phyloP scores from a whole-genome alignment of 208 protist species.

The Trypanosoma brucei region DNA sequence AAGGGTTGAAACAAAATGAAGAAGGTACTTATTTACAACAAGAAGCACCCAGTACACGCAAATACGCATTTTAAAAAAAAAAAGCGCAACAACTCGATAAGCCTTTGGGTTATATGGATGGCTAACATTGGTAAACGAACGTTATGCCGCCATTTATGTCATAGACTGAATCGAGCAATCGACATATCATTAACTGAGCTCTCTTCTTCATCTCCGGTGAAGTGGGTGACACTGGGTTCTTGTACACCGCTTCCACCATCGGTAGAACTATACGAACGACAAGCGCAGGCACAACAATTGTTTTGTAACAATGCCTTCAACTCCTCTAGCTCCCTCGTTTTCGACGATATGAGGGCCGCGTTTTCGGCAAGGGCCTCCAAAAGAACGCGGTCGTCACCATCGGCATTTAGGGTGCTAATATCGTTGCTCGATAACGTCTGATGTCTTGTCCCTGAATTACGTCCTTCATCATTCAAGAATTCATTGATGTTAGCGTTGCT shows the following conservation, averaged over 20 bases:
- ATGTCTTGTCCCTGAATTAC: not conserved
- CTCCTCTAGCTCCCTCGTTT: slow-evolving; percentile 25
- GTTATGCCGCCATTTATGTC: not conserved
- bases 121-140: too few species aligned
- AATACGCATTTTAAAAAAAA: not conserved
- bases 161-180: slow-evolving; percentile 19
- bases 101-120: not conserved
- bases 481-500: slow-evolving; percentile 63
- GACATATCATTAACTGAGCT: slow-evolving; percentile 9
- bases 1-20: not conserved
- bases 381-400: slow-evolving; percentile 28
- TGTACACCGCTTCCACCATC: not conserved
- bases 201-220: slow-evolving; percentile 13
- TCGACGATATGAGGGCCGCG: slow-evolving; percentile 26
- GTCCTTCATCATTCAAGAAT: slow-evolving; percentile 21
- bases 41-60: not conserved
- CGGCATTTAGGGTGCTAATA: slow-evolving; percentile 13
- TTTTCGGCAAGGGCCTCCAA: slow-evolving; percentile 41
- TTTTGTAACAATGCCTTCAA: slow-evolving; percentile 19
- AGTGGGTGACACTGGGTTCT: not conserved
- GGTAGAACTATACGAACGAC: not conserved
- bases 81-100: not conserved
- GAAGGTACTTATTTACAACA: not conserved
- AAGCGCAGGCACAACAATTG: slow-evolving; percentile 30
- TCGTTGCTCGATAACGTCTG: slow-evolving; percentile 1